Evolutionary conservation across 257 asterid species (phyloP), one percentile per base, ranked within the genome.

Genomic region (Nicotiana noctiflora): DNA sequence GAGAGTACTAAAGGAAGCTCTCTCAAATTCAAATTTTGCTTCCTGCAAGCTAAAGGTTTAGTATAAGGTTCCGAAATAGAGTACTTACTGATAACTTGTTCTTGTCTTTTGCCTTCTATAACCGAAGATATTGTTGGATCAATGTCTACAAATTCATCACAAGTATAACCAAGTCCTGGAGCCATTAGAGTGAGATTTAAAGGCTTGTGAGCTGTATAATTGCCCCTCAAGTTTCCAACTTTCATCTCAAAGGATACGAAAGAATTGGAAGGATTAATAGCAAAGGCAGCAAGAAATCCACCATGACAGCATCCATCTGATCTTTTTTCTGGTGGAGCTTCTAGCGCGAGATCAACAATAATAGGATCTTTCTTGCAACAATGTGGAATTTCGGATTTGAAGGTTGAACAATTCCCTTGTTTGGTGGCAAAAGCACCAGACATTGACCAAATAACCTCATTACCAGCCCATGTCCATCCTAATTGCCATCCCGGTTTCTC

Each of bases 401-500:
- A 89, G 61, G 88, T 46, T 0, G 92, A 88, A 84, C 97, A 92
- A 34, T 89, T 86, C 64, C 95, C 95, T 85, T 88, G 93, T 75
- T 85, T 83, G 63, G 83, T 80, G 9, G 93, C 89, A 79, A 90
- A 81, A 59, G 90, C 94, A 56, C 97, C 95, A 18, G 86, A 74
- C 84, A 92, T 89, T 44, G 92, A 86, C 93, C 90, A 88, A 18
- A 90, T 90, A 6, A 87, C 86, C 82, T 92, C 95, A 57, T 67
- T 79, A 18, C 81, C 74, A 1, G 77, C 81, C 97, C 97, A 92
- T 29, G 60, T 78, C 97, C 97, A 92, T 70, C 97, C 92, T 4
- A 92, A 77, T 66, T 81, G 85, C 97, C 97, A 92, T n/a, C 97
- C 97, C 21, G 91, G 92, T 29, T 59, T 80, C 77, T 88, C 93